Evolutionary conservation across 1,139 yeast species (phyloP).

Genomic region (Taphrina communis): DNA sequence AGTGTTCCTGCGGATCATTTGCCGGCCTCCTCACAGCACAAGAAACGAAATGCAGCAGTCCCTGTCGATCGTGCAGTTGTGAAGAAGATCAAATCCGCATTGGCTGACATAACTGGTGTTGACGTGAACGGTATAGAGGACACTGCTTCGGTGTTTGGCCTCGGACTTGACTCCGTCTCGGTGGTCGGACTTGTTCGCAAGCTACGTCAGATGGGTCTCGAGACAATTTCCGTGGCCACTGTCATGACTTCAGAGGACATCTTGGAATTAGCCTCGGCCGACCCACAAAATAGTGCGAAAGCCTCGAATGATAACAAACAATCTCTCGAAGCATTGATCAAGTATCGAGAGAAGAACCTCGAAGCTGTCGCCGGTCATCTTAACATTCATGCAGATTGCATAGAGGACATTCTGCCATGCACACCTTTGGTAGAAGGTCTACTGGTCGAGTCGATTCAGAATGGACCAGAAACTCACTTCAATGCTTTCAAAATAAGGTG

Average conservation of each 20-base stretch:
- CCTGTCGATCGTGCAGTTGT: slow-evolving; percentile 8
- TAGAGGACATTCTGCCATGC: slow-evolving; percentile 46
- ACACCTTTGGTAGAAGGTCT: slow-evolving; percentile 48
- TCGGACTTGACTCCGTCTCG: slow-evolving; percentile 48
- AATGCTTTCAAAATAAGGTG: slow-evolving; percentile 39
- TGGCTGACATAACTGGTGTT: slow-evolving; percentile 22
- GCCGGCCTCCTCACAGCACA: background rate
- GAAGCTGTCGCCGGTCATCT: slow-evolving; percentile 18
- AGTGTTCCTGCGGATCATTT: slow-evolving; percentile 2
- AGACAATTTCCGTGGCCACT: slow-evolving; percentile 37
- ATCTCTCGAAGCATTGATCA: background rate
- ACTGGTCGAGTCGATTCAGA: slow-evolving; percentile 43
- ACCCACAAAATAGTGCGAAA: background rate
- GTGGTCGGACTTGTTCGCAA: slow-evolving; percentile 43
- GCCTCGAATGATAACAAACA: background rate
- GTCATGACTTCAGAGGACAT: slow-evolving; percentile 41
- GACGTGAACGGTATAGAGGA: slow-evolving; percentile 12
- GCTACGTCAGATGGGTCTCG: slow-evolving; percentile 33
- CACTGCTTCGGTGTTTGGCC: slow-evolving; percentile 46
- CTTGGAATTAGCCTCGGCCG: slow-evolving; percentile 3
- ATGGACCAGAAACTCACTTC: slow-evolving; percentile 32
- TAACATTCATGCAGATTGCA: slow-evolving; percentile 32
- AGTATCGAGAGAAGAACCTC: background rate
- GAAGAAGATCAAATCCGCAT: slow-evolving; percentile 16
- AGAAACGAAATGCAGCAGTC: background rate